A percentile compares a stretch with the other conserved stretches of the same genome.
Evolutionary conservation across 129 eudicot species (phyloP).

Genomic region (Flaveria robusta): DNA sequence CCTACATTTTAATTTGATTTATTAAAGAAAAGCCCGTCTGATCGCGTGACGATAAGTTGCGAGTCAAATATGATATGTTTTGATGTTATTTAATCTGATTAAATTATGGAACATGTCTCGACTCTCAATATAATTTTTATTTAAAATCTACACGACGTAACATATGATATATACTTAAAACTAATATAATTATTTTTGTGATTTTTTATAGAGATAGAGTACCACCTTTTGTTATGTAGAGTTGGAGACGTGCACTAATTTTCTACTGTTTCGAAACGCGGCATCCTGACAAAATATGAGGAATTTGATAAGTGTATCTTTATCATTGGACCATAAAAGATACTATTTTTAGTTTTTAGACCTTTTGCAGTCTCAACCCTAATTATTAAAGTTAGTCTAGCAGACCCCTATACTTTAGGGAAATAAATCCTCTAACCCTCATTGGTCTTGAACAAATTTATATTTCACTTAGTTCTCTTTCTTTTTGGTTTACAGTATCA

Average conservation of each 20-base stretch:
- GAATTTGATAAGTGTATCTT: conserved; percentile 14
- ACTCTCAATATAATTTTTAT: too few species aligned
- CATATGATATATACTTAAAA: background rate
- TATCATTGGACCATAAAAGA: background rate
- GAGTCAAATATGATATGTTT: too few species aligned
- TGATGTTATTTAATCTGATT: too few species aligned
- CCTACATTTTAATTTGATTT: too few species aligned
- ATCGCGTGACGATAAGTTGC: too few species aligned
- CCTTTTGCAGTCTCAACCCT: conserved; percentile 14
- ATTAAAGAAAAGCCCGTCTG: too few species aligned
- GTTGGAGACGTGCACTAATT: conserved; percentile 26
- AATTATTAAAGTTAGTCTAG: background rate
- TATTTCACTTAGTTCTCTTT: too few species aligned
- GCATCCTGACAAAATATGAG: conserved; percentile 17
- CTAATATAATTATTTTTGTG: background rate
- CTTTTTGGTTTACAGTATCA: background rate
- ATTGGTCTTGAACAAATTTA: too few species aligned
- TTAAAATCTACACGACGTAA: too few species aligned
- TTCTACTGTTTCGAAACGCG: conserved; percentile 27
- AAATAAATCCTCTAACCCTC: background rate
- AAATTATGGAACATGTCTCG: too few species aligned
- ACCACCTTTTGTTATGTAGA: background rate
- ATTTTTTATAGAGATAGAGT: background rate
- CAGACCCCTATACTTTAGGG: background rate
- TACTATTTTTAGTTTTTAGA: background rate